phyloP scores from a whole-genome alignment of 2,329 filamentous ascomycete species.

The Trichophyton benhamiae region DNA sequence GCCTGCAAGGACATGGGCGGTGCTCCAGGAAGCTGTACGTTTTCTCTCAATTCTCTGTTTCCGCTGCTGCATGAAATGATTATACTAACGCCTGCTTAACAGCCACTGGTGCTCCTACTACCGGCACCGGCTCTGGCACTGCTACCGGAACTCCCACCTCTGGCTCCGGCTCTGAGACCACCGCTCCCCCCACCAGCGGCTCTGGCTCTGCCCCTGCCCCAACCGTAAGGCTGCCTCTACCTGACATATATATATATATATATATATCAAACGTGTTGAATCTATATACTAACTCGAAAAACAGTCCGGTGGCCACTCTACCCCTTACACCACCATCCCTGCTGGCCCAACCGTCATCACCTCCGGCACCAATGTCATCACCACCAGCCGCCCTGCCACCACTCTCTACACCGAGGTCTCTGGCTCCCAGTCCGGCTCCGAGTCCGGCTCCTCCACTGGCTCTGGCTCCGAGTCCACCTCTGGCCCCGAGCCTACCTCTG shows the following conservation, averaged over 20 bases:
- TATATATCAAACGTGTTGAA: not conserved
- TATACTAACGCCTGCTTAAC: too few species aligned
- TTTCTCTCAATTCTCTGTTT: too few species aligned
- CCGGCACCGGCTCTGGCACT: conserved; percentile 11
- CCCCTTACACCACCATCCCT: conserved; percentile 5
- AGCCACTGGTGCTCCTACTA: not conserved
- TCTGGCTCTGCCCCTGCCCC: conserved; percentile 6
- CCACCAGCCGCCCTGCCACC: conserved; percentile 17
- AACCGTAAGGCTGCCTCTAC: not conserved
- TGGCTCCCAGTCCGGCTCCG: conserved; percentile 10
- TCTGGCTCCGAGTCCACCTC: conserved; percentile 7
- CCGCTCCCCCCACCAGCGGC: conserved; percentile 15
- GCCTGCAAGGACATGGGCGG: not conserved
- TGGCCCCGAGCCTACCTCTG: conserved; percentile 12
- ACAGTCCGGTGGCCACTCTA: too few species aligned
- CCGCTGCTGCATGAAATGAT: too few species aligned
- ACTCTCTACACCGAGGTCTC: conserved; percentile 14
- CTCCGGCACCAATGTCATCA: conserved; percentile 8
- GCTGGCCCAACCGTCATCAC: conserved; percentile 7
- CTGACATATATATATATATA: not conserved
- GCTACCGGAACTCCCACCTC: conserved; percentile 4
- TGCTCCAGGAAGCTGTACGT: not conserved
- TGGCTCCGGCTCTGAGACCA: conserved; percentile 5
- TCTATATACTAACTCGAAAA: too few species aligned
- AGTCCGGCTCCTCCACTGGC: conserved; percentile 4